phyloP scores from a whole-genome alignment of 768 basidiomycete species.

The Kwoniella europaea region DNA sequence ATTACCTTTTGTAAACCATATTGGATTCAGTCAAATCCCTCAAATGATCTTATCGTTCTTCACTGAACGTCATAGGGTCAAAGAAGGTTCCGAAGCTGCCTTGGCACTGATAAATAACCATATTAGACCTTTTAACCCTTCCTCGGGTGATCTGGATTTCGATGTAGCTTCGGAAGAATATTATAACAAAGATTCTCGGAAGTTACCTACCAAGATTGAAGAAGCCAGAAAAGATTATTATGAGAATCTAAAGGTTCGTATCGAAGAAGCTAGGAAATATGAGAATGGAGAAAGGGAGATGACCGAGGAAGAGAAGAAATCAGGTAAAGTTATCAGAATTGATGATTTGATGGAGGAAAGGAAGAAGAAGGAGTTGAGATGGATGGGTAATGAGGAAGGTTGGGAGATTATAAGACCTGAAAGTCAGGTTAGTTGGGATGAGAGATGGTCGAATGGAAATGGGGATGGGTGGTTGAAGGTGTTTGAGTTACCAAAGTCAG shows the following conservation, averaged over 20 bases:
- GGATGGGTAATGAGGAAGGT: constrained; percentile 77
- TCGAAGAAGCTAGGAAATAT: constrained; percentile 75
- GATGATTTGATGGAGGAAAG: constrained; percentile 86
- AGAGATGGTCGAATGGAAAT: constrained; percentile 41
- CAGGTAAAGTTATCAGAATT: constrained; percentile 79
- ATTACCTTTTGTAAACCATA: constrained; percentile 61
- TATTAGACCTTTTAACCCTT: constrained; percentile 66
- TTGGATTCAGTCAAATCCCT: constrained; percentile 83
- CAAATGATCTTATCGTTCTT: constrained; percentile 89
- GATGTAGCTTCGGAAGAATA: constrained; percentile 70
- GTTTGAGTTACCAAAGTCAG: constrained; percentile 28
- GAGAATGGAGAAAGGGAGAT: constrained; percentile 75
- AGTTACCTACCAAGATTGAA: constrained; percentile 63
- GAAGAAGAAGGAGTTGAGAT: constrained; percentile 83
- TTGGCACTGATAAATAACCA: constrained; percentile 70
- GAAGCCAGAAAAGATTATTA: constrained; percentile 79
- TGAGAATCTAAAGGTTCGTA: constrained; percentile 68
- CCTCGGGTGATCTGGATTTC: constrained; percentile 72
- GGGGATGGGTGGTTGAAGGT: constrained; percentile 43
- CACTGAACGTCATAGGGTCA: constrained; percentile 82
- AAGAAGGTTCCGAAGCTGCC: constrained; percentile 77
- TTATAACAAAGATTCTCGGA: constrained; percentile 63
- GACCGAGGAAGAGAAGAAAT: constrained; percentile 75
- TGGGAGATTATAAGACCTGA: constrained; percentile 77
- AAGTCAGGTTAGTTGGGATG: constrained; percentile 74